Evolutionary conservation across 1,284 basidiomycete species (phyloP).

Genomic region (Rhodotorula sp.): DNA sequence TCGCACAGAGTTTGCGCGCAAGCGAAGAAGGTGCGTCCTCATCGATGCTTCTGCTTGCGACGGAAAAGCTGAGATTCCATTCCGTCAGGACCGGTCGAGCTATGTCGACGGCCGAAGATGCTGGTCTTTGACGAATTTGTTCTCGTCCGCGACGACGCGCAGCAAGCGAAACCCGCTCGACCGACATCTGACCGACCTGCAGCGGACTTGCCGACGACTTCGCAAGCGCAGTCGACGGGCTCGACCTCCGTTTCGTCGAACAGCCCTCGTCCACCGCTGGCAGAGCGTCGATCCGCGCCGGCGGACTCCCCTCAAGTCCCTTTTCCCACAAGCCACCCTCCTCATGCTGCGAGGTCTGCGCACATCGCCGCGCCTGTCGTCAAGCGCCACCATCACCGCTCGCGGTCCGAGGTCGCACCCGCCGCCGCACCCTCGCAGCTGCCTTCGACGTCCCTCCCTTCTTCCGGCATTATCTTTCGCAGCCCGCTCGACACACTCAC

Average conservation of each 20-base stretch:
- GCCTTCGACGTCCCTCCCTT: neutral
- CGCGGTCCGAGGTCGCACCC: neutral
- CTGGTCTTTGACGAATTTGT: conserved; percentile 81
- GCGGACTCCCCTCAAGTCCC: no score
- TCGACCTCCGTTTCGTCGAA: no score
- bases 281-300: no score
- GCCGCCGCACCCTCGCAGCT: neutral
- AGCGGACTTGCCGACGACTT: neutral
- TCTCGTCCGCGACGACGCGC: conserved; percentile 67
- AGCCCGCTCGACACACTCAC: conserved; percentile 1
- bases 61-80: neutral
- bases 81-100: conserved; percentile 69
- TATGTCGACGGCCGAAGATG: conserved; percentile 73
- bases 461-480: neutral
- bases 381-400: neutral
- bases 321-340: neutral
- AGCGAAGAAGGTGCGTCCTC: conserved; percentile 57
- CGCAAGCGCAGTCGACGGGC: no score
- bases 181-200: no score
- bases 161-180: neutral
- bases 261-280: no score
- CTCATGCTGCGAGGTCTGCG: no score
- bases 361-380: neutral
- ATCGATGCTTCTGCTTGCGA: neutral
- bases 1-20: conserved; percentile 77